Evolutionary conservation across 2,329 filamentous ascomycete species (phyloP), one percentile per base, ranked within the genome.

Genomic region (Venturia oleaginea): DNA sequence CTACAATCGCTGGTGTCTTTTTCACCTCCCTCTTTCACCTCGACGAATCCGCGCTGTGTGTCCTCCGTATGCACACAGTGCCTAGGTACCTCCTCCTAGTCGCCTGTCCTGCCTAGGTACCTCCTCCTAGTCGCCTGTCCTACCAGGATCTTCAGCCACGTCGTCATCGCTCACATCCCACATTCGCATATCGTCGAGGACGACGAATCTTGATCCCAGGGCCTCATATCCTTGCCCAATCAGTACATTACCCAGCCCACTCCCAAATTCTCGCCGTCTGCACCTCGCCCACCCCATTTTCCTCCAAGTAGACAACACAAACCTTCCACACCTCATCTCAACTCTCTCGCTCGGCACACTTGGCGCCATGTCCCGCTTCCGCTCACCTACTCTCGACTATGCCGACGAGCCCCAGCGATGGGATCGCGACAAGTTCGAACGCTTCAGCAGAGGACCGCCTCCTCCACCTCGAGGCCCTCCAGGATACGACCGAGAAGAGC

Each of bases 401-500:
- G 40, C n/a, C 51, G 51, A 60, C 27, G 57, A 61, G 27, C 54
- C 57, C 19, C 38, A 64, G 37, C 63, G 79, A 69, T 81, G 79
- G 79, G 79, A 81, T 68, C 75, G 79, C 65, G 79, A 80, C 65
- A 76, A 76, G 66, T 81, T 81, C 67, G 79, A 81, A 71, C 76
- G 78, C 66, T 76, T 78, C 70, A 70, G 74, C 59, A 65, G 71
- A 30, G 66, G 68, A 13, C 54, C 64, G 17, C 51, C 51, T 8
- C 27, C 30, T 54, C 48, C 48, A 5, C 51, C 51, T 22, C 4
- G 51, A 24, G 54, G 54, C 17, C 46, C 57, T 51, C 55, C 66
- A 67, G 59, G 61, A 68, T 42, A 68, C 67, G 51, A 57, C 17
- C 51, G 51, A 22, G 71, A 72, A 30, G 74, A 76, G 22, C 73